A percentile compares a stretch with the other conserved stretches of the same genome.
These are phyloP conservation scores for Brassica hybrid DNA, from an alignment of 441 rosid genomes.

Conservation along the genomic window DNA sequence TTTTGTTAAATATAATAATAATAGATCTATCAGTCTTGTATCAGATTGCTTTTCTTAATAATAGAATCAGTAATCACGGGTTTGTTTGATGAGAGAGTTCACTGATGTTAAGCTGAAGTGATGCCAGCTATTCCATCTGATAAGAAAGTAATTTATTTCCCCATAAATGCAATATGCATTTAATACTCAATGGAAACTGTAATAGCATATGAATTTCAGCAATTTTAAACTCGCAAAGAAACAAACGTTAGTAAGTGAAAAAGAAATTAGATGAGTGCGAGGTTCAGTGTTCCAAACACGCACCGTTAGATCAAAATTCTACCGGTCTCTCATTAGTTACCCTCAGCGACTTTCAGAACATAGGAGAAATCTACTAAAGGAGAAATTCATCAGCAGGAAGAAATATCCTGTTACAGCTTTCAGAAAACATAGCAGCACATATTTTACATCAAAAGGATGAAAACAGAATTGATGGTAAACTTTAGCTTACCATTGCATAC, in stretches of 20 bases:
- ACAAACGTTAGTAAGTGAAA: neutral
- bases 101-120: conserved; percentile 68
- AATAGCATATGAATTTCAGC: neutral
- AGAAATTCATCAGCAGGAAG: conserved; percentile 18
- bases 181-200: neutral
- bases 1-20: too few species aligned
- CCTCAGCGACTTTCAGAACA: conserved; percentile 92
- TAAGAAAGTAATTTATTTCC: neutral
- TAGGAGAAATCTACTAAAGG: conserved; percentile 82
- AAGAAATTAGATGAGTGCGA: neutral
- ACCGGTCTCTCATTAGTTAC: conserved; percentile 88
- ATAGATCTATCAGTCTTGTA: conserved; percentile 46
- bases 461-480: neutral
- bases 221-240: neutral
- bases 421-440: conserved; percentile 5
- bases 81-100: conserved; percentile 71
- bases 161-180: too few species aligned
- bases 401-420: conserved; percentile 2
- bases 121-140: conserved; percentile 89
- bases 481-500: conserved; percentile 80
- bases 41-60: neutral
- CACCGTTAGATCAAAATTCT: conserved; percentile 40
- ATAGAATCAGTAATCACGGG: conserved; percentile 49
- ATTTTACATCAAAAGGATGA: neutral
- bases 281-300: neutral